Conservation (phyloP, 2,329 filamentous ascomycete genomes). For the Colletotrichum tofieldiae region DNA sequence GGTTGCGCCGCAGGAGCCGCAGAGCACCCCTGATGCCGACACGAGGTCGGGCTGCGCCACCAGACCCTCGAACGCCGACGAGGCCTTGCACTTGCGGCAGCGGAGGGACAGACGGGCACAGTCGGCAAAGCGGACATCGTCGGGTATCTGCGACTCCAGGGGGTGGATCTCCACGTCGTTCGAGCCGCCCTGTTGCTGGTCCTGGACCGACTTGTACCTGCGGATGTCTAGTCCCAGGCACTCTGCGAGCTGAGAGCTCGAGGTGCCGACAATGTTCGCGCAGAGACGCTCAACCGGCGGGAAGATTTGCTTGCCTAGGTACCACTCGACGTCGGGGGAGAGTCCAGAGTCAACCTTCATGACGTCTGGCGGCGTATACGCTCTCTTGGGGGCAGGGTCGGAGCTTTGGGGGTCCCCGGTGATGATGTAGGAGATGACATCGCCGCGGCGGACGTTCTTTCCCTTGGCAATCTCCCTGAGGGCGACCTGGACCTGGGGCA, state of each 20-base stretch:
- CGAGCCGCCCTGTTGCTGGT: constrained; percentile 64
- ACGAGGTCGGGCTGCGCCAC: constrained; percentile 71
- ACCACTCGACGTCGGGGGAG: constrained; percentile 95
- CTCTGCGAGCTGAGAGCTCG: constrained; percentile 90
- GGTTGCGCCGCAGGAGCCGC: constrained; percentile 74
- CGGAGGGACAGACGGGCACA: constrained; percentile 83
- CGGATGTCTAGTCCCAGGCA: constrained; percentile 92
- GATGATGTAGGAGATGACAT: constrained; percentile 97
- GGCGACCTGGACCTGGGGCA: constrained; percentile 98
- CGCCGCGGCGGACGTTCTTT: constrained; percentile 90
- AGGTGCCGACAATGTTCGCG: constrained; percentile 94
- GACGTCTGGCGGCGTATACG: constrained; percentile 88
- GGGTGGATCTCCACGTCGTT: constrained; percentile 84
- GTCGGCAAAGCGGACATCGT: constrained; percentile 89
- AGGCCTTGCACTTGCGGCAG: constrained; percentile 84
- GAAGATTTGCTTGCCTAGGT: constrained; percentile 98
- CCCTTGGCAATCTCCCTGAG: constrained; percentile 89
- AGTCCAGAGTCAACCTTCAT: constrained; percentile 82
- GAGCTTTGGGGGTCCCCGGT: constrained; percentile 79
- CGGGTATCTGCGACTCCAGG: constrained; percentile 93
- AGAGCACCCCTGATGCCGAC: constrained; percentile 82
- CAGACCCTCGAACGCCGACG: constrained; percentile 84
- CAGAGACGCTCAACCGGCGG: constrained; percentile 98
- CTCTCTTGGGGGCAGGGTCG: constrained; percentile 87
- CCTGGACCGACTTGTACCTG: constrained; percentile 77